Evolutionary conservation across 1,284 basidiomycete species (phyloP).

Genomic region (Marasmius fiardii): DNA sequence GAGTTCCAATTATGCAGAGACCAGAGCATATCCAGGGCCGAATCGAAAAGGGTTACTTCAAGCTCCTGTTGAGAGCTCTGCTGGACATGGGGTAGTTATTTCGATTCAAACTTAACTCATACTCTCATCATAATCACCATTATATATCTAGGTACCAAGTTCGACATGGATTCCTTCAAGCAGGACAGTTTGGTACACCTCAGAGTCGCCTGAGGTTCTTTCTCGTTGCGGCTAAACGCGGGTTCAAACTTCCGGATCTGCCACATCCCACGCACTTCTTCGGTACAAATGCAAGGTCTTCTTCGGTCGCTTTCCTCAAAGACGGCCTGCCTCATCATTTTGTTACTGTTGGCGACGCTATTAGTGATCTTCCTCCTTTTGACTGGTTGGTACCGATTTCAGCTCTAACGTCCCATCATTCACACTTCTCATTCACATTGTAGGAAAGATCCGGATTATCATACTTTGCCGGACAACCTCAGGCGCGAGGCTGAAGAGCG

Average conservation of each 20-base stretch:
- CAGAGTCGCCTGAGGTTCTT: conserved; percentile 71
- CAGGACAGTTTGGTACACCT: conserved; percentile 70
- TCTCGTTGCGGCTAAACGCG: conserved; percentile 55
- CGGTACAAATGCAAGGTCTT: conserved; percentile 29
- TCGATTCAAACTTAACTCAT: background rate
- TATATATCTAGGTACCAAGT: conserved; percentile 57
- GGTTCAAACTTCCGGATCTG: conserved; percentile 52
- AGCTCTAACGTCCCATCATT: background rate
- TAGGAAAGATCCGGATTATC: conserved; percentile 39
- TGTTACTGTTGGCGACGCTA: conserved; percentile 65
- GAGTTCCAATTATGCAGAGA: conserved; percentile 41
- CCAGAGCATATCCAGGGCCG: conserved; percentile 50
- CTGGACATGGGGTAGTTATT: conserved; percentile 56
- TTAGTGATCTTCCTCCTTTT: conserved; percentile 62
- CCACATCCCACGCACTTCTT: conserved; percentile 60
- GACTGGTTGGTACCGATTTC: conserved; percentile 52
- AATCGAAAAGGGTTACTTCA: conserved; percentile 64
- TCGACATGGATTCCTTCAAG: conserved; percentile 60
- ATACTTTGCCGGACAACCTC: background rate
- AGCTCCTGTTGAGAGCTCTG: conserved; percentile 56
- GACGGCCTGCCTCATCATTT: conserved; percentile 51
- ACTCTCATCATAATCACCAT: background rate
- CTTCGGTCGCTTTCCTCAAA: conserved; percentile 39
- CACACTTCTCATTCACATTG: background rate
- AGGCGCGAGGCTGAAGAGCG: background rate